phyloP scores from a whole-genome alignment of 495 filamentous ascomycete genomes.

The Physcia stellaris region DNA sequence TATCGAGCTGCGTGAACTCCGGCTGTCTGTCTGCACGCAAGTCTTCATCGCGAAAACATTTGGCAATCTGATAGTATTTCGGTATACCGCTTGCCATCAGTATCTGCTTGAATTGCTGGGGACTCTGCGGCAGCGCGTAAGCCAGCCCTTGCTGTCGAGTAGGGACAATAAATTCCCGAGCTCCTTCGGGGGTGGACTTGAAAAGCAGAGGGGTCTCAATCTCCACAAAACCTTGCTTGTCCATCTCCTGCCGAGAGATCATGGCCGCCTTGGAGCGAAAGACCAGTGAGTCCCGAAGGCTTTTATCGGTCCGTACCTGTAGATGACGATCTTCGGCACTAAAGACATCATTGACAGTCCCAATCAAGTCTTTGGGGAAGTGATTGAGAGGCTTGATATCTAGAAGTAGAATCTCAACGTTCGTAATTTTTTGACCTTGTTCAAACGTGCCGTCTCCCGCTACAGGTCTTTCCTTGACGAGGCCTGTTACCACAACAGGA shows the following conservation, averaged over 20 bases:
- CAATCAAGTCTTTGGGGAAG: conserved; percentile 63
- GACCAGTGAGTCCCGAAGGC: conserved; percentile 46
- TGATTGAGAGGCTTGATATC: conserved; percentile 56
- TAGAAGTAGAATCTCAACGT: conserved; percentile 48
- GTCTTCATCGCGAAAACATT: conserved; percentile 94
- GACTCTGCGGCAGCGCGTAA: conserved; percentile 90
- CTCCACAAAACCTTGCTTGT: conserved; percentile 47
- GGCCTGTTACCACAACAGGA: conserved; percentile 38
- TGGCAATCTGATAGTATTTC: conserved; percentile 82
- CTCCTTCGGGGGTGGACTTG: conserved; percentile 95
- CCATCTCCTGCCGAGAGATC: conserved; percentile 38
- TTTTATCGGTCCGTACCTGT: conserved; percentile 59
- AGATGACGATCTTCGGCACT: conserved; percentile 64
- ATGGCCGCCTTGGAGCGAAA: conserved; percentile 41
- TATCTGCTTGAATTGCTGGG: conserved; percentile 98
- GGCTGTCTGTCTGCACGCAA: conserved; percentile 85
- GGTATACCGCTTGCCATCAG: conserved; percentile 80
- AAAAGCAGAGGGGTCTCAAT: conserved; percentile 90
- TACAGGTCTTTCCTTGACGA: conserved; percentile 24
- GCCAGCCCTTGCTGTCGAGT: conserved; percentile 59
- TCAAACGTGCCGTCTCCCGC: conserved; percentile 13
- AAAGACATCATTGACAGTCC: conserved; percentile 57
- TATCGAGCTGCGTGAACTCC: conserved; percentile 88
- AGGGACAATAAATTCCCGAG: conserved; percentile 89
- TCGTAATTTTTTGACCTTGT: conserved; percentile 20